Percentiles rank a stretch among this genome's conserved stretches.
Evolutionary conservation across 169 alveolate species (phyloP).

Genomic region (Eimeria acervulina): DNA sequence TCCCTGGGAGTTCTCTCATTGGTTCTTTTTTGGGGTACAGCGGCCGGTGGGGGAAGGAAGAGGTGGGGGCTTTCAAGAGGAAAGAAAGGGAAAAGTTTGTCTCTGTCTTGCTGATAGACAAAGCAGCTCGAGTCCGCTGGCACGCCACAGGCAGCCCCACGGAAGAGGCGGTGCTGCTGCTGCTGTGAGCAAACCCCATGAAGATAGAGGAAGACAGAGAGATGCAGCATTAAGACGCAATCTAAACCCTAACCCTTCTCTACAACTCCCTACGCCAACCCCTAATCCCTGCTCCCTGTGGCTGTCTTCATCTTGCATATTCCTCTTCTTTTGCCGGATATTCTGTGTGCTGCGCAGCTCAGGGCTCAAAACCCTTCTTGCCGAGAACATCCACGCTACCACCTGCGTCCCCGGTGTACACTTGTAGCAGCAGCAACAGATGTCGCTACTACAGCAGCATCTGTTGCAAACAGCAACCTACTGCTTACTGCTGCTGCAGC

Average conservation of each 20-base stretch:
- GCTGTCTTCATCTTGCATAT: background rate
- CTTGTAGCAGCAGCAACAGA: constrained; percentile 25
- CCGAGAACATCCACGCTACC: constrained; percentile 59
- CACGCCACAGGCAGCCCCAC: constrained; percentile 81
- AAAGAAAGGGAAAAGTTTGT: constrained; percentile 58
- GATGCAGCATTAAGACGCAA: background rate
- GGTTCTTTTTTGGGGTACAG: constrained; percentile 65
- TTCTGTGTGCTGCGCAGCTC: constrained; percentile 31
- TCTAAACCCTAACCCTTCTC: background rate
- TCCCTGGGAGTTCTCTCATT: background rate
- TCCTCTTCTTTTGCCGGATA: background rate
- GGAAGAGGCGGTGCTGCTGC: constrained; percentile 79
- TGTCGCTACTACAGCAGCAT: background rate
- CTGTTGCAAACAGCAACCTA: no score
- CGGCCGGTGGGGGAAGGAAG: constrained; percentile 73
- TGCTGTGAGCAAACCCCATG: constrained; percentile 52
- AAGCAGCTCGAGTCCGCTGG: constrained; percentile 78
- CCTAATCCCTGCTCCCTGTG: background rate
- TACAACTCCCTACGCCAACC: background rate
- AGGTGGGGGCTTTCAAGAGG: constrained; percentile 34
- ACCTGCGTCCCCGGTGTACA: constrained; percentile 9
- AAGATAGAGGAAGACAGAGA: background rate
- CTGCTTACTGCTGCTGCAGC: no score
- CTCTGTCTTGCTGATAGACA: constrained; percentile 72
- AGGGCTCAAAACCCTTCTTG: constrained; percentile 59